These are phyloP conservation scores for Ophiostoma sp. DNA, from an alignment of 2,329 filamentous ascomycete species.

Conservation along the genomic window DNA sequence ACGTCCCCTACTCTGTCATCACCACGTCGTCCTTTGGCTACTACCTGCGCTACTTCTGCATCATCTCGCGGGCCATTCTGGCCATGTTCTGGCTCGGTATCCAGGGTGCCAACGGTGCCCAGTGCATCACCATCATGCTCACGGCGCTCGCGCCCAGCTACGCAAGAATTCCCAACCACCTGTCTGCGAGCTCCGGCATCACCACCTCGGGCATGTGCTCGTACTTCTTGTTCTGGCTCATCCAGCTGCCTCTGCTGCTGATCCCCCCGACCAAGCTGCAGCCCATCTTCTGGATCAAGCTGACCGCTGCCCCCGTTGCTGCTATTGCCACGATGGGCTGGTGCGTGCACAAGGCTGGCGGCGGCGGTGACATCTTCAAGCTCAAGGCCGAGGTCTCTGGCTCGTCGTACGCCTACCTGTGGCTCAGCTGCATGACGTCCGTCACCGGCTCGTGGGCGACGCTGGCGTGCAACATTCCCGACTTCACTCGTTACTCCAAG, in stretches of 20 bases:
- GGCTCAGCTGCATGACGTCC: slow-evolving; percentile 42
- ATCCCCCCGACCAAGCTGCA: slow-evolving; percentile 26
- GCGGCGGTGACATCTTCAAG: slow-evolving; percentile 40
- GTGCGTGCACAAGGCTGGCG: slow-evolving; percentile 53
- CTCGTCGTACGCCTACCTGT: slow-evolving; percentile 42
- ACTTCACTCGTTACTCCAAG: slow-evolving; percentile 46
- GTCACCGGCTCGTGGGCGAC: slow-evolving; percentile 42
- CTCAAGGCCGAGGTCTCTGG: slow-evolving; percentile 35
- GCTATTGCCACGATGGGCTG: slow-evolving; percentile 59
- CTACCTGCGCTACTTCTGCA: slow-evolving; percentile 42
- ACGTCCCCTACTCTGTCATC: slow-evolving; percentile 44
- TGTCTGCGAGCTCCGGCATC: slow-evolving; percentile 36
- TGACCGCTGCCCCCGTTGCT: slow-evolving; percentile 49
- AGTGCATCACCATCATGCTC: slow-evolving; percentile 32
- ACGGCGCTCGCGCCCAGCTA: slow-evolving; percentile 32
- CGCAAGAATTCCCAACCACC: slow-evolving; percentile 35
- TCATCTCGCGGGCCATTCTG: slow-evolving; percentile 37
- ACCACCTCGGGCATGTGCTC: slow-evolving; percentile 37
- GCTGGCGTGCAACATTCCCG: slow-evolving; percentile 46
- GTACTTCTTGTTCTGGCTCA: slow-evolving; percentile 37
- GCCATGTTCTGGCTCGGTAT: slow-evolving; percentile 39
- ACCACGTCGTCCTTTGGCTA: slow-evolving; percentile 43
- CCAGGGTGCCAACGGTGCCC: slow-evolving; percentile 44
- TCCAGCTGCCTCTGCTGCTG: slow-evolving; percentile 32
- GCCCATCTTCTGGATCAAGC: slow-evolving; percentile 44